Conservation (phyloP, 148 eudicot genomes). For the Drosera capensis region DNA sequence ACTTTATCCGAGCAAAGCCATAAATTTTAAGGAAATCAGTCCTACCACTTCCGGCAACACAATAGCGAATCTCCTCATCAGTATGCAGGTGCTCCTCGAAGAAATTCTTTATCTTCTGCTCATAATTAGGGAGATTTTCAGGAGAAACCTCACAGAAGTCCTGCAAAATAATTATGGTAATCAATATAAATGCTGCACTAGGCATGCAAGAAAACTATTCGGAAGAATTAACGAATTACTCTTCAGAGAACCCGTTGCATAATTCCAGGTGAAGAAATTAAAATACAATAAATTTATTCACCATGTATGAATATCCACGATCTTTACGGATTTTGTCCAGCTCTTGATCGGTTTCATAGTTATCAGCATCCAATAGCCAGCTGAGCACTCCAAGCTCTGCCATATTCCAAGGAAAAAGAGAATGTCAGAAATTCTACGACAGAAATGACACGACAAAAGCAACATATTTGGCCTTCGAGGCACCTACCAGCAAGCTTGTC, state of each 20-base stretch:
- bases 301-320: background rate
- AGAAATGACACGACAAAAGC: background rate
- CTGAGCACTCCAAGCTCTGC: background rate
- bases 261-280: too few relatives aligned
- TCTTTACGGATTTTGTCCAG: background rate
- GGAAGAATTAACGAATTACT: too few relatives aligned
- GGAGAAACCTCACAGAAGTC: slow-evolving; percentile 84
- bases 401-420: slow-evolving; percentile 2
- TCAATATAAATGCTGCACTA: background rate
- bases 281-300: background rate
- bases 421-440: too few relatives aligned
- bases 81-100: slow-evolving; percentile 93
- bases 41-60: slow-evolving; percentile 89
- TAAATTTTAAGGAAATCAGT: background rate
- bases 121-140: slow-evolving; percentile 79
- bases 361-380: background rate
- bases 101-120: slow-evolving; percentile 72
- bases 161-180: slow-evolving; percentile 12
- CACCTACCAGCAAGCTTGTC: slow-evolving; percentile 50
- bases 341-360: background rate
- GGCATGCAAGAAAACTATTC: background rate
- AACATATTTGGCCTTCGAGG: background rate
- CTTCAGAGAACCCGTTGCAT: too few relatives aligned
- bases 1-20: background rate
- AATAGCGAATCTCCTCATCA: slow-evolving; percentile 96